Conservation (phyloP, 768 basidiomycete species). For the Solioccasus polychromus region DNA sequence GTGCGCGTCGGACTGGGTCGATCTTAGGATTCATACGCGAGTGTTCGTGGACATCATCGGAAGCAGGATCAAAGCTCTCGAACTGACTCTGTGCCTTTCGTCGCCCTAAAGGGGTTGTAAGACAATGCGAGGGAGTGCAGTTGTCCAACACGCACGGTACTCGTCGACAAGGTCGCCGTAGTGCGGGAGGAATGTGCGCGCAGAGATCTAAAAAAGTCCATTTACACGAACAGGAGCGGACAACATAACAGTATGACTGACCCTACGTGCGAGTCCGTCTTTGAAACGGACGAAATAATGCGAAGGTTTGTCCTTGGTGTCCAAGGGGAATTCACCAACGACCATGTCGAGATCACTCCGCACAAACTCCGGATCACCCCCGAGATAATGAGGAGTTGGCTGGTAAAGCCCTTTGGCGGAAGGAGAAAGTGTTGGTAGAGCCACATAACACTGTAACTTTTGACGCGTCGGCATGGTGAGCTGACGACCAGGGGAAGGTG, state of each 20-base stretch:
- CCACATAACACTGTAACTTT: conserved; percentile 32
- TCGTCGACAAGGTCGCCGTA: conserved; percentile 47
- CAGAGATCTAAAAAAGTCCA: conserved; percentile 39
- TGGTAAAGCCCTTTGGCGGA: conserved; percentile 43
- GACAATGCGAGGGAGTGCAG: conserved; percentile 1
- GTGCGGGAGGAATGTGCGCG: conserved; percentile 34
- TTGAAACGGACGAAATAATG: conserved; percentile 62
- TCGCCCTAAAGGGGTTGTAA: conserved; percentile 38
- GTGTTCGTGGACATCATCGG: conserved; percentile 49
- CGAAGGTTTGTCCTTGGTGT: conserved; percentile 28
- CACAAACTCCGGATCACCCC: conserved; percentile 33
- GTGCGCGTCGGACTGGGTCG: conserved; percentile 8
- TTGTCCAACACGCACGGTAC: conserved; percentile 46
- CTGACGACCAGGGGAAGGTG: conserved; percentile 6
- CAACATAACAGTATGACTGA: conserved; percentile 31
- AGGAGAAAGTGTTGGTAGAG: conserved; percentile 36
- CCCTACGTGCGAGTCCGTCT: conserved; percentile 59
- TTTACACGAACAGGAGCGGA: background rate
- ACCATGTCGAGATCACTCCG: conserved; percentile 41
- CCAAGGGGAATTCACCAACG: conserved; percentile 51
- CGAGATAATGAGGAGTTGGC: conserved; percentile 30
- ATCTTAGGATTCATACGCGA: conserved; percentile 48
- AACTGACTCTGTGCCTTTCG: conserved; percentile 43
- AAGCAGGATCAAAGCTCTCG: conserved; percentile 58
- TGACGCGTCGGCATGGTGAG: conserved; percentile 11